These are phyloP conservation scores for Exophiala mesophila DNA, from an alignment of 2,329 filamentous ascomycete genomes.

Conservation along the genomic window DNA sequence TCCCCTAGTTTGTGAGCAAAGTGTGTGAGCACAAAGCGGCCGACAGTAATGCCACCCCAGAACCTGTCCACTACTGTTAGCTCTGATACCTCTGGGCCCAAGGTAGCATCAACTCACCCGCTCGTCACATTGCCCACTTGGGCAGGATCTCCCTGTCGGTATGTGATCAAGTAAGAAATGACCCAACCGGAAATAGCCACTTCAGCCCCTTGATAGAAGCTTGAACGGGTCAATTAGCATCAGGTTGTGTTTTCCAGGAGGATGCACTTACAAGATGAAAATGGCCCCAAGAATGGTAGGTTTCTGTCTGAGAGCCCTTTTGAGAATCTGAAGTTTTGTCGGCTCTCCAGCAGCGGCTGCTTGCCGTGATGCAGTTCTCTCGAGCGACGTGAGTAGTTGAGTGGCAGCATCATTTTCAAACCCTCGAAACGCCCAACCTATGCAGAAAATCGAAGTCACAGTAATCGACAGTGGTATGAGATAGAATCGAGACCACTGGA, in stretches of 20 bases:
- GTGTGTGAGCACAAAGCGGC: conserved; percentile 66
- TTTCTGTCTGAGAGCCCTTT: conserved; percentile 46
- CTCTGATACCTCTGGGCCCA: too few relatives aligned
- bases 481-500: conserved; percentile 69
- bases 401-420: conserved; percentile 59
- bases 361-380: conserved; percentile 38
- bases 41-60: conserved; percentile 68
- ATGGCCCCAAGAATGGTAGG: conserved; percentile 68
- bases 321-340: conserved; percentile 37
- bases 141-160: conserved; percentile 63
- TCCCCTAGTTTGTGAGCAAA: conserved; percentile 66
- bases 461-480: conserved; percentile 58
- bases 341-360: conserved; percentile 28
- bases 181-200: conserved; percentile 83
- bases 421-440: conserved; percentile 63
- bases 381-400: conserved; percentile 41
- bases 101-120: neutral
- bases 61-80: too few relatives aligned
- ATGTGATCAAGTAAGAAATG: conserved; percentile 74
- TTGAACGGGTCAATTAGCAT: conserved; percentile 2
- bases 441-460: conserved; percentile 52
- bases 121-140: conserved; percentile 60
- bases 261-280: conserved; percentile 61
- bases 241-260: neutral
- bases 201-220: conserved; percentile 75